Evolutionary conservation across 148 eudicot species (phyloP), one percentile per base, ranked within the genome.

Genomic region (Rhododendron molle): DNA sequence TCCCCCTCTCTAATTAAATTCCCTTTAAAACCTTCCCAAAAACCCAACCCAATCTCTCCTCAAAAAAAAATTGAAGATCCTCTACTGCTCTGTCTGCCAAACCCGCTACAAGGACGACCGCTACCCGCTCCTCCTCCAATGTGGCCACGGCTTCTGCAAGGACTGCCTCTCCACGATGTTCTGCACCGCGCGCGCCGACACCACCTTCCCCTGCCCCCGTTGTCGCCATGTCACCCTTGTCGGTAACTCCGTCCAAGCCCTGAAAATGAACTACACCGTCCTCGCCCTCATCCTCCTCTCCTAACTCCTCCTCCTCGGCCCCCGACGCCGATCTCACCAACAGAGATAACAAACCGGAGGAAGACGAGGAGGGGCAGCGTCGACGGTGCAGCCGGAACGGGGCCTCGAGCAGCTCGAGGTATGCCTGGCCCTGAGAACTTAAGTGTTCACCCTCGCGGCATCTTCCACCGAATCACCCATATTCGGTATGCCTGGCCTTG

Each of bases 91-190:
- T 36, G 94, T 96, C 30, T 96, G 98, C 85, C 92, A 96, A 58
- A 96, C 86, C 8, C 84, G 91, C 46, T 96, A 95, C 94, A 96
- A 96, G 54, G 91, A 92, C 0, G 95, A 92, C 18, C 86, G 98
- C 38, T 91, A 93, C 76, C 99, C 99, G 2, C 83, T 96, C 2
- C 85, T 96, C 30, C 98, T 96, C 67, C 92, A 94, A 86, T 96
- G 99, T 83, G 99, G 98, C 80, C 99, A 96, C 86, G 95, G 98
- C 21, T 96, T 92, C 89, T 96, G 98, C 89, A 93, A 89, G 26
- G 98, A 95, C 14, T 96, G 99, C 34, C 89, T 96, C 21, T 95
- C 95, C 3, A 86, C 87, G 36, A 89, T 96, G 96, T 95, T 95
- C 92, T 26, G 93, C 0, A 86, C 93, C 0, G 92, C 96, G 0